Evolutionary conservation across 1,284 basidiomycete genomes (phyloP).

Genomic region (Cutaneotrichosporon daszewskae): DNA sequence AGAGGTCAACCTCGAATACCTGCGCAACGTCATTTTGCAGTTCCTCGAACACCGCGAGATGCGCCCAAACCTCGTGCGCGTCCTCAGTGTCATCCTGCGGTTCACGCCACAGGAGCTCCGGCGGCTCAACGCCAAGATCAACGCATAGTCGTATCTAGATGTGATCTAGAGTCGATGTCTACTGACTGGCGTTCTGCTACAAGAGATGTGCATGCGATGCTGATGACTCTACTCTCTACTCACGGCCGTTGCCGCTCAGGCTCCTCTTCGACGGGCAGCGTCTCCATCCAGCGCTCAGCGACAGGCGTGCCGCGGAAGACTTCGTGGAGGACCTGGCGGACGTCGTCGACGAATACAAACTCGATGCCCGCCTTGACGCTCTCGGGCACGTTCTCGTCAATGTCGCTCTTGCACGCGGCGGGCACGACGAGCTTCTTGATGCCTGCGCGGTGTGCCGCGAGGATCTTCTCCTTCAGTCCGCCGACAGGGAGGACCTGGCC

Average conservation of each 20-base stretch:
- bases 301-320: constrained; percentile 65
- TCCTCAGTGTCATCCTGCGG: constrained; percentile 80
- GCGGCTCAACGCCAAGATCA: constrained; percentile 64
- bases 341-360: constrained; percentile 85
- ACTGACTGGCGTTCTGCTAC: neutral
- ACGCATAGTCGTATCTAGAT: constrained; percentile 18
- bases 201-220: constrained; percentile 16
- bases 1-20: constrained; percentile 89
- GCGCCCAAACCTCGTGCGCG: constrained; percentile 80
- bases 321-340: constrained; percentile 77
- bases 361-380: constrained; percentile 89
- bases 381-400: constrained; percentile 90
- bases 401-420: constrained; percentile 78
- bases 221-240: neutral
- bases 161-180: neutral
- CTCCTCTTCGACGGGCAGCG: constrained; percentile 36
- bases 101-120: constrained; percentile 92
- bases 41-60: constrained; percentile 87
- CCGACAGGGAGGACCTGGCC: constrained; percentile 91
- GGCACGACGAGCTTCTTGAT: constrained; percentile 83
- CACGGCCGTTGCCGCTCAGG: neutral
- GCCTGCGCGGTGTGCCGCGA: constrained; percentile 86
- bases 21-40: constrained; percentile 87
- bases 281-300: constrained; percentile 64
- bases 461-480: constrained; percentile 90